Evolutionary conservation across 73 alveolate genomes (phyloP).

Genomic region (Paramecium pentaurelia): DNA sequence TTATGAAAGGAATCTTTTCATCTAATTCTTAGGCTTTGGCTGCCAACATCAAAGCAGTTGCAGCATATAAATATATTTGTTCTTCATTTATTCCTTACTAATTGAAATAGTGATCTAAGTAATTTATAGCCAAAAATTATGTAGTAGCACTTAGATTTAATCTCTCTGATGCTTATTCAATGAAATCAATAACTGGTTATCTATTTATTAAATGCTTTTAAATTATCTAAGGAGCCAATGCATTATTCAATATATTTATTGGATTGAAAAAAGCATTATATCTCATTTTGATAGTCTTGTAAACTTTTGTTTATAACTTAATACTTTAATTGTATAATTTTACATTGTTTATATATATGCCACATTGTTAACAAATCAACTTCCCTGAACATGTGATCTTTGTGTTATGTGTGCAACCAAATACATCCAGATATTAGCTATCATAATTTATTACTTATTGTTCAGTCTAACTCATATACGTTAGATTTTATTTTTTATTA

Average conservation of each 20-base stretch:
- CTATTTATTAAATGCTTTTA: neutral
- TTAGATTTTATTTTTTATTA: slow-evolving; percentile 11
- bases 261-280: slow-evolving; percentile 45
- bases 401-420: slow-evolving; percentile 15
- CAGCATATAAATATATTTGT: slow-evolving; percentile 3
- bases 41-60: slow-evolving; percentile 44
- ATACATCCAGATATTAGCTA: neutral
- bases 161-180: slow-evolving; percentile 47
- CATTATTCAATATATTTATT: neutral
- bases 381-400: neutral
- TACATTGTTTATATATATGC: slow-evolving; percentile 20
- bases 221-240: neutral
- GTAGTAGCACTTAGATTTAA: slow-evolving; percentile 4
- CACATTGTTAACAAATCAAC: neutral
- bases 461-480: slow-evolving; percentile 30
- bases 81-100: neutral
- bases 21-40: slow-evolving; percentile 59
- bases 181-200: neutral
- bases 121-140: neutral
- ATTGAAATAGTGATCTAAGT: neutral
- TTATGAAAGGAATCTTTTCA: slow-evolving; percentile 59
- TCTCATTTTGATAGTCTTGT: neutral
- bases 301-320: neutral
- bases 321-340: neutral
- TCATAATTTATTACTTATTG: neutral